Evolutionary conservation across 1,139 yeast genomes (phyloP).

Genomic region (Nakaseomyces sp.): DNA sequence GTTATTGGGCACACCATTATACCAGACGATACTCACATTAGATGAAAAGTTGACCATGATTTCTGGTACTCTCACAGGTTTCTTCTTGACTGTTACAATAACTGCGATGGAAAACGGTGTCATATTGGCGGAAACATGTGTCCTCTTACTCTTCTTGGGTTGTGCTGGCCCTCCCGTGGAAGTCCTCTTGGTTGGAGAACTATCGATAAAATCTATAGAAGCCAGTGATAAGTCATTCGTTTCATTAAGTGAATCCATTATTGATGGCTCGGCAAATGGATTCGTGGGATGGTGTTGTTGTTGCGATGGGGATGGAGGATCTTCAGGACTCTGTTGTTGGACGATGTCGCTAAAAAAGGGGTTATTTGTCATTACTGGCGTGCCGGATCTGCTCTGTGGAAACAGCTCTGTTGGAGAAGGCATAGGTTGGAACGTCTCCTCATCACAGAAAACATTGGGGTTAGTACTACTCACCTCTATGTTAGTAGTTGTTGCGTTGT

Average conservation of each 20-base stretch:
- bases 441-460: not conserved
- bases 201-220: not conserved
- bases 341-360: not conserved
- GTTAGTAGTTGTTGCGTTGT: not conserved
- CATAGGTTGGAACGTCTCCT: not conserved
- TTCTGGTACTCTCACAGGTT: slow-evolving; percentile 21
- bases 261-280: slow-evolving; percentile 1
- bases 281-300: not conserved
- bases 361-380: not conserved
- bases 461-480: not conserved
- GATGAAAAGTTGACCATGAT: slow-evolving; percentile 27
- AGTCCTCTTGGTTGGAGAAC: not conserved
- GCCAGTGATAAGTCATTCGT: slow-evolving; percentile 6
- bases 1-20: slow-evolving; percentile 40
- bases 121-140: slow-evolving; percentile 1
- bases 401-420: not conserved
- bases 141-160: not conserved
- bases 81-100: slow-evolving; percentile 21
- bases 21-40: slow-evolving; percentile 39
- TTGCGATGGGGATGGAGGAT: not conserved
- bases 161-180: not conserved
- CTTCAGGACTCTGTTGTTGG: not conserved
- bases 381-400: not conserved
- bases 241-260: slow-evolving; percentile 7
- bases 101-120: slow-evolving; percentile 24